These are phyloP conservation scores for Pseudonitzschia multiseries DNA, from an alignment of 108 stramenopile genomes.

Conservation along the genomic window DNA sequence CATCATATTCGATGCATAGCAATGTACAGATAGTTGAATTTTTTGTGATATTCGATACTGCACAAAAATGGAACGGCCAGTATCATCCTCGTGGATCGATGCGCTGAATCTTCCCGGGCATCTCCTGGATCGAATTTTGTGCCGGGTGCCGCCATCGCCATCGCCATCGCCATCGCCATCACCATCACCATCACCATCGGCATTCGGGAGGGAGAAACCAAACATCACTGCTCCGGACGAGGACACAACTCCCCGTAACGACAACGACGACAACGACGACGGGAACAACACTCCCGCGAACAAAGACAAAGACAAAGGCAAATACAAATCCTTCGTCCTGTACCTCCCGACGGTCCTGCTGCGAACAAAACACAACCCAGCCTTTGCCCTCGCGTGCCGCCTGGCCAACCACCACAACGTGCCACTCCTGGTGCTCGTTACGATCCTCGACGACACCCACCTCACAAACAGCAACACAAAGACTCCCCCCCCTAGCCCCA, in stretches of 20 bases:
- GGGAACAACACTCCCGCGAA: background rate
- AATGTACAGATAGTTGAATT: too few species aligned
- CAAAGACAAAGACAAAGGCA: background rate
- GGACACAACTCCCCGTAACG: too few species aligned
- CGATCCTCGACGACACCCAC: conserved; percentile 48
- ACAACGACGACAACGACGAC: background rate
- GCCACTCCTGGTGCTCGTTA: conserved; percentile 46
- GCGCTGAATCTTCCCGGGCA: conserved; percentile 10
- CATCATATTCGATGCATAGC: too few species aligned
- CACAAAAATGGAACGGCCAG: background rate
- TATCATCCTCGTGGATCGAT: background rate
- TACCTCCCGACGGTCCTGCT: conserved; percentile 65
- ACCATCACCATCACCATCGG: too few species aligned
- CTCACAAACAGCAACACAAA: conserved; percentile 10
- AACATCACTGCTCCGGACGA: too few species aligned
- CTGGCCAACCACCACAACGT: conserved; percentile 43
- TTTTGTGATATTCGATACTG: background rate
- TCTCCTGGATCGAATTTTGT: conserved; percentile 18
- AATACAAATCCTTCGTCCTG: conserved; percentile 43
- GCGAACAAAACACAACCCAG: conserved; percentile 58
- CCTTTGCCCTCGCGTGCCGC: conserved; percentile 63
- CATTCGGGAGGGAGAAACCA: too few species aligned
- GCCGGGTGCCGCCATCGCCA: conserved; percentile 15
- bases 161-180: too few species aligned
- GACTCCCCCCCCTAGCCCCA: conserved; percentile 27